Conservation (phyloP, 495 filamentous ascomycete species). For the Penicillium antarcticum region DNA sequence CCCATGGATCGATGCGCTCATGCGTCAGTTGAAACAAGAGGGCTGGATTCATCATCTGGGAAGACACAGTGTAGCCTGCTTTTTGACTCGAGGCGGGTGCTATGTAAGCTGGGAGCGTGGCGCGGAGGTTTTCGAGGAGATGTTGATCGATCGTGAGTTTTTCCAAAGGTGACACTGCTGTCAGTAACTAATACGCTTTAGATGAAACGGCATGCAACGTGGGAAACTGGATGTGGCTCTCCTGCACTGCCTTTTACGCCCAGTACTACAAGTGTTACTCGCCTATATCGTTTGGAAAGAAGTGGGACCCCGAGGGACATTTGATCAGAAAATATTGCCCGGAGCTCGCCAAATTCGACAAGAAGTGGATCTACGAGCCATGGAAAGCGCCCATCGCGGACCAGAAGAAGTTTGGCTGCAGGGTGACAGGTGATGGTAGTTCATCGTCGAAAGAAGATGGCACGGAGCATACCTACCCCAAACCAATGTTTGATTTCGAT, state of each 20-base stretch:
- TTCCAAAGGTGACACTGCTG: not conserved
- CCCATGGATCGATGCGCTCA: conserved; percentile 71
- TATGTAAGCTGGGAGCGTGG: conserved; percentile 73
- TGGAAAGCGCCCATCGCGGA: conserved; percentile 63
- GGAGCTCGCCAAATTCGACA: conserved; percentile 53
- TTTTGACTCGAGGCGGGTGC: conserved; percentile 68
- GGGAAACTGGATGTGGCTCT: conserved; percentile 77
- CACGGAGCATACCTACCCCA: conserved; percentile 49
- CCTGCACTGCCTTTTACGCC: conserved; percentile 64
- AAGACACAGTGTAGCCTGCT: conserved; percentile 68
- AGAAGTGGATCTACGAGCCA: conserved; percentile 72
- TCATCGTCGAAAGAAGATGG: conserved; percentile 27
- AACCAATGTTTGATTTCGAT: conserved; percentile 70
- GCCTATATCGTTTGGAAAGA: conserved; percentile 63
- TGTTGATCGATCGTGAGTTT: conserved; percentile 56
- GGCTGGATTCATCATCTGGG: conserved; percentile 76
- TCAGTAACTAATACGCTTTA: not conserved
- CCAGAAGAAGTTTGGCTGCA: conserved; percentile 56
- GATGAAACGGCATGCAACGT: conserved; percentile 65
- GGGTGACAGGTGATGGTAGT: conserved; percentile 51
- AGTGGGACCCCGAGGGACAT: conserved; percentile 60
- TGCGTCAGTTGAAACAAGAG: conserved; percentile 65
- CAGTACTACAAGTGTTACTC: conserved; percentile 66
- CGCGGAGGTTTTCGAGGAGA: conserved; percentile 70
- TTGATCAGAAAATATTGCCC: conserved; percentile 61